These are phyloP conservation scores for Elymus sibiricus DNA, from an alignment of 176 grass and related monocot genomes.

Conservation along the genomic window DNA sequence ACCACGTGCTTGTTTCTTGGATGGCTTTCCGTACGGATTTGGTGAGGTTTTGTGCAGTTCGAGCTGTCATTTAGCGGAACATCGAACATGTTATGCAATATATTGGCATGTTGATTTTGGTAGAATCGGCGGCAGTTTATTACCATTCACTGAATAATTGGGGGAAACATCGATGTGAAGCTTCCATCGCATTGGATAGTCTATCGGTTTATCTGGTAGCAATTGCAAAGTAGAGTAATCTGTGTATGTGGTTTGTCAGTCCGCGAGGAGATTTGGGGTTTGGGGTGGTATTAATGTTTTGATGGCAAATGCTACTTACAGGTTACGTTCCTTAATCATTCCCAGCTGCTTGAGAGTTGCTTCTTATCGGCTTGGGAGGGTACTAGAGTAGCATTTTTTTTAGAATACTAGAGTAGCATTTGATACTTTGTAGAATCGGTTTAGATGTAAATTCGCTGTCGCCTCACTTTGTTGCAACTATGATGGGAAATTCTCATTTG, in stretches of 20 bases:
- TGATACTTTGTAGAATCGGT: not conserved
- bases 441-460: slow-evolving; percentile 6
- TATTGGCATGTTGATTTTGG: not conserved
- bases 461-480: not conserved
- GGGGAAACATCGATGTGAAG: slow-evolving; percentile 2
- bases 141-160: not conserved
- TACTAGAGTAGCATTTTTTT: not conserved
- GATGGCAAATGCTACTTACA: not conserved
- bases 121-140: not conserved
- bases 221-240: not conserved
- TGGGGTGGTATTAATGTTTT: not conserved
- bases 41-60: slow-evolving; percentile 17
- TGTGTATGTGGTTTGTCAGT: not conserved
- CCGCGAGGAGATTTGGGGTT: not conserved
- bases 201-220: not conserved
- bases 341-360: not conserved
- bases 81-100: not conserved
- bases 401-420: not conserved
- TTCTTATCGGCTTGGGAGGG: not conserved
- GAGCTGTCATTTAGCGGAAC: slow-evolving; percentile 10
- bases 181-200: not conserved
- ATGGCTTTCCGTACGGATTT: not conserved
- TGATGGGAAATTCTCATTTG: not conserved
- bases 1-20: slow-evolving; percentile 14
- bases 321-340: not conserved